phyloP scores from a whole-genome alignment of 352 stramenopile genomes.

The Phytophthora hybrid region DNA sequence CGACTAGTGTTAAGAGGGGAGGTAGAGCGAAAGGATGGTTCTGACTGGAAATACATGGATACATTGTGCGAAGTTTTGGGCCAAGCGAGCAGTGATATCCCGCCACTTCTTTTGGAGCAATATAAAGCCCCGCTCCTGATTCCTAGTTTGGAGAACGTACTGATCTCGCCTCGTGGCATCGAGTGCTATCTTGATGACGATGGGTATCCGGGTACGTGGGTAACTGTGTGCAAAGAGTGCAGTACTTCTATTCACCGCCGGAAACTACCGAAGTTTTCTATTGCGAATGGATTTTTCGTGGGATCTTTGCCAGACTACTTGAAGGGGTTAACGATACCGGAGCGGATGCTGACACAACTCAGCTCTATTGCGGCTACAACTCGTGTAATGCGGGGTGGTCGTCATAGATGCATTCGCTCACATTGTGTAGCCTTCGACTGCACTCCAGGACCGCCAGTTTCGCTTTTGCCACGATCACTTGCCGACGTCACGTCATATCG shows the following conservation, averaged over 20 bases:
- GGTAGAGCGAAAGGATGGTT: neutral
- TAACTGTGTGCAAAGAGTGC: conserved; percentile 15
- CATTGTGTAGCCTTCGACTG: too few species aligned
- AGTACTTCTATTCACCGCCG: neutral
- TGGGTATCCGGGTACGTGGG: neutral
- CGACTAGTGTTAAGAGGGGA: neutral
- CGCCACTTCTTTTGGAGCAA: neutral
- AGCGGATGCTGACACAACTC: conserved; percentile 18
- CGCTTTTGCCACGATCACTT: too few species aligned
- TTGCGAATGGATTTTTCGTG: conserved; percentile 23
- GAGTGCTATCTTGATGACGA: conserved; percentile 1
- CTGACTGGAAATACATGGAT: neutral
- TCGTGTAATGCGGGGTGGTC: too few species aligned
- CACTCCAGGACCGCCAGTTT: too few species aligned
- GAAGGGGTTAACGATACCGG: neutral
- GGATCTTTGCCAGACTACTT: conserved; percentile 1
- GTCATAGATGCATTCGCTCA: too few species aligned
- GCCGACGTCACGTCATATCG: too few species aligned
- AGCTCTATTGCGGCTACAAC: neutral
- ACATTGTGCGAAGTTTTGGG: conserved; percentile 3
- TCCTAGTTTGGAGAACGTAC: neutral
- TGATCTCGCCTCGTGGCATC: conserved; percentile 13
- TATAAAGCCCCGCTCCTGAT: neutral
- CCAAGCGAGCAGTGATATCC: neutral
- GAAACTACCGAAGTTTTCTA: conserved; percentile 15